phyloP scores from a whole-genome alignment of 208 protist species.

The Leishmania martiniquensis region DNA sequence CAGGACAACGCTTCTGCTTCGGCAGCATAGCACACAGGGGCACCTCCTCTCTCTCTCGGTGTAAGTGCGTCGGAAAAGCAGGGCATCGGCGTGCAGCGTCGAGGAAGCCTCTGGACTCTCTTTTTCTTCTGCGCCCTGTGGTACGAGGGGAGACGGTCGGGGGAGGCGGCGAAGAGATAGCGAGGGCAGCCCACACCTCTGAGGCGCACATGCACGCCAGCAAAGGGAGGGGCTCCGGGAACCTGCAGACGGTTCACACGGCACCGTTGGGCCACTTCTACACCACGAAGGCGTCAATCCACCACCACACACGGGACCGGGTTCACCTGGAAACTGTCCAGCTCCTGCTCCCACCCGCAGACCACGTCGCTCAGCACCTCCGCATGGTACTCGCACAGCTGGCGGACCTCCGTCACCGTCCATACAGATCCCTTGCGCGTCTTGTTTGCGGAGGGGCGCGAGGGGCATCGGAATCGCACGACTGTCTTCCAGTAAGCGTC shows the following conservation, averaged over 20 bases:
- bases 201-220: not conserved
- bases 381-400: slow-evolving; percentile 67
- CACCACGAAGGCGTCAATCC: slow-evolving; percentile 11
- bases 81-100: not conserved
- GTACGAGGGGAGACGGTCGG: not conserved
- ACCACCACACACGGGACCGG: slow-evolving; percentile 80
- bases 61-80: not conserved
- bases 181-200: not conserved
- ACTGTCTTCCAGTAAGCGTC: slow-evolving; percentile 70
- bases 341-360: slow-evolving; percentile 75
- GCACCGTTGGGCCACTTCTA: not conserved
- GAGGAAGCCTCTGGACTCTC: not conserved
- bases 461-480: slow-evolving; percentile 60
- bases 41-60: not conserved
- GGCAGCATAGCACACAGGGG: not conserved
- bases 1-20: not conserved
- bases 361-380: slow-evolving; percentile 57
- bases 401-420: slow-evolving; percentile 67
- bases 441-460: not conserved
- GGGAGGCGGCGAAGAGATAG: not conserved
- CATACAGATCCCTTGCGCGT: slow-evolving; percentile 31
- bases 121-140: not conserved
- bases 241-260: not conserved
- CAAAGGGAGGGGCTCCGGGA: not conserved
- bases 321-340: slow-evolving; percentile 69